These are phyloP conservation scores for Alloascoidea hylecoeti DNA, from an alignment of 805 yeast genomes.

Conservation along the genomic window DNA sequence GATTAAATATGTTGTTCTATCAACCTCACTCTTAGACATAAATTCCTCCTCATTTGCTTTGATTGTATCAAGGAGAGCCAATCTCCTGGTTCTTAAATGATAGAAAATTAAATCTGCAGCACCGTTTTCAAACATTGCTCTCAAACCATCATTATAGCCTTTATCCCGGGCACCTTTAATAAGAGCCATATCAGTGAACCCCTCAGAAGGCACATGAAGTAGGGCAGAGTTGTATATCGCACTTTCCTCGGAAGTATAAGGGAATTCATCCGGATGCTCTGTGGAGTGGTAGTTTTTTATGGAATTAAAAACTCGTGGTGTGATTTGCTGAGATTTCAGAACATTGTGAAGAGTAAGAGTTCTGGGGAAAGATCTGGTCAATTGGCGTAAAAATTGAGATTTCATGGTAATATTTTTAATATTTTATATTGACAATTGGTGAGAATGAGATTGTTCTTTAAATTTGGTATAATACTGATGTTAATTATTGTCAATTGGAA, in stretches of 20 bases:
- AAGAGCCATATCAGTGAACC: conserved; percentile 35
- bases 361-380: too few species aligned
- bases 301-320: too few species aligned
- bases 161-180: conserved; percentile 31
- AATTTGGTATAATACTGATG: too few species aligned
- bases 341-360: too few species aligned
- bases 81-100: conserved; percentile 35
- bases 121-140: conserved; percentile 27
- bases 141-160: conserved; percentile 37
- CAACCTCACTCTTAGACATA: conserved; percentile 16
- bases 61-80: conserved; percentile 20
- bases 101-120: conserved; percentile 39
- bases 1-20: conserved; percentile 18
- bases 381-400: too few species aligned
- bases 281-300: neutral
- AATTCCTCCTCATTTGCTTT: conserved; percentile 17
- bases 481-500: too few species aligned
- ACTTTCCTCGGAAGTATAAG: neutral
- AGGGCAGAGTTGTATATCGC: conserved; percentile 16
- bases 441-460: too few species aligned
- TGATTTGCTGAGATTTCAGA: too few species aligned
- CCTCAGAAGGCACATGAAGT: conserved; percentile 30
- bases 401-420: too few species aligned
- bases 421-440: too few species aligned
- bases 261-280: neutral